Evolutionary conservation across 2,329 filamentous ascomycete species (phyloP).

Genomic region (Byssothecium circinans): DNA sequence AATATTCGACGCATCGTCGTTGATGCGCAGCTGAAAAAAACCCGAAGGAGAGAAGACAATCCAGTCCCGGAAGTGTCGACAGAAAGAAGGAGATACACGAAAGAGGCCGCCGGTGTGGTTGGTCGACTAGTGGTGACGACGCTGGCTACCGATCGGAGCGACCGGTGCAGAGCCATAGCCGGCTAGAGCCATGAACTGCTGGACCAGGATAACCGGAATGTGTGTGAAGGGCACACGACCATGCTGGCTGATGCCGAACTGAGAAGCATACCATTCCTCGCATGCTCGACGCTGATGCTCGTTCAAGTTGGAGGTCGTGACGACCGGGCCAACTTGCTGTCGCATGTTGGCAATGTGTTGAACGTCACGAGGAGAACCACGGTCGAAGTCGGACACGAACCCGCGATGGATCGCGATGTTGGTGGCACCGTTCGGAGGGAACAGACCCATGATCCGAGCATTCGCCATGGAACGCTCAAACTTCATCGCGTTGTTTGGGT

Average conservation of each 20-base stretch:
- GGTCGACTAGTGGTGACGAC: neutral
- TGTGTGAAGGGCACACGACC: constrained; percentile 28
- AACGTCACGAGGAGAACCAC: constrained; percentile 63
- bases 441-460: constrained; percentile 82
- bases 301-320: constrained; percentile 12
- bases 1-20: neutral
- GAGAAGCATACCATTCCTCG: constrained; percentile 27
- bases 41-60: neutral
- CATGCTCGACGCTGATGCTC: constrained; percentile 25
- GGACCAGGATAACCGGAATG: constrained; percentile 27
- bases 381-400: constrained; percentile 76
- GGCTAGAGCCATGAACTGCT: constrained; percentile 17
- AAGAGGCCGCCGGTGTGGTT: neutral
- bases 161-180: constrained; percentile 5
- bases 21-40: neutral
- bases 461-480: constrained; percentile 86
- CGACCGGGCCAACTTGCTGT: constrained; percentile 19
- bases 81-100: neutral
- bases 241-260: constrained; percentile 21
- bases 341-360: constrained; percentile 22
- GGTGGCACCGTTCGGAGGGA: constrained; percentile 75
- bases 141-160: neutral
- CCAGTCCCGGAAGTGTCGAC: neutral
- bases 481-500: constrained; percentile 82
- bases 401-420: constrained; percentile 75